phyloP scores from a whole-genome alignment of 2,329 filamentous ascomycete genomes.

The Alternaria panax region DNA sequence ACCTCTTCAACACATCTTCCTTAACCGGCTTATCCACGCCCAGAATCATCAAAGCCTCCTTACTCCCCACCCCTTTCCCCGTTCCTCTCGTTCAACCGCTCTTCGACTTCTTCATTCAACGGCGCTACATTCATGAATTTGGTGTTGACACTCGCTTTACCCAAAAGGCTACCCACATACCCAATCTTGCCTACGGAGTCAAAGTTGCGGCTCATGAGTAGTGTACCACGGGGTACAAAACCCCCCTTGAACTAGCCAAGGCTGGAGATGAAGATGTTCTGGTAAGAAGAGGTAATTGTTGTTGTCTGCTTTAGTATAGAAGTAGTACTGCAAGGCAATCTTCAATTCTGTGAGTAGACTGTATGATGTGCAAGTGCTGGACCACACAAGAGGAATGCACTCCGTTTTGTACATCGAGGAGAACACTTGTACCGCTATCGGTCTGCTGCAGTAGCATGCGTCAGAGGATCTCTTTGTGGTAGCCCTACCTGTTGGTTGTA shows the following conservation, averaged over 20 bases:
- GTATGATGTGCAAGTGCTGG: not conserved
- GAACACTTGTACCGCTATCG: conserved; percentile 37
- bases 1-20: conserved; percentile 59
- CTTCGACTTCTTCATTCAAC: conserved; percentile 54
- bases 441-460: conserved; percentile 23
- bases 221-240: conserved; percentile 75
- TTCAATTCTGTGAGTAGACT: not conserved
- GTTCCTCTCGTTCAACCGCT: conserved; percentile 29
- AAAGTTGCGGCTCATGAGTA: conserved; percentile 83
- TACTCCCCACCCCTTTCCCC: conserved; percentile 34
- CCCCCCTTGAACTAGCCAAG: conserved; percentile 76
- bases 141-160: conserved; percentile 76
- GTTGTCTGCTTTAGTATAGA: too few relatives aligned
- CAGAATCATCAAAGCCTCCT: conserved; percentile 83
- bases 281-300: not conserved
- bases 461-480: conserved; percentile 35
- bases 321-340: not conserved
- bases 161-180: conserved; percentile 74
- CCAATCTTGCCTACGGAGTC: conserved; percentile 85
- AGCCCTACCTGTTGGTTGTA: conserved; percentile 30
- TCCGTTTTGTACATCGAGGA: conserved; percentile 19
- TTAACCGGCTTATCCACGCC: conserved; percentile 73
- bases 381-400: not conserved
- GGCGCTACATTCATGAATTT: conserved; percentile 78
- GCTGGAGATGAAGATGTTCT: conserved; percentile 69